phyloP scores from a whole-genome alignment of 2,329 filamentous ascomycete species.

The Rutstroemia sydowiana region DNA sequence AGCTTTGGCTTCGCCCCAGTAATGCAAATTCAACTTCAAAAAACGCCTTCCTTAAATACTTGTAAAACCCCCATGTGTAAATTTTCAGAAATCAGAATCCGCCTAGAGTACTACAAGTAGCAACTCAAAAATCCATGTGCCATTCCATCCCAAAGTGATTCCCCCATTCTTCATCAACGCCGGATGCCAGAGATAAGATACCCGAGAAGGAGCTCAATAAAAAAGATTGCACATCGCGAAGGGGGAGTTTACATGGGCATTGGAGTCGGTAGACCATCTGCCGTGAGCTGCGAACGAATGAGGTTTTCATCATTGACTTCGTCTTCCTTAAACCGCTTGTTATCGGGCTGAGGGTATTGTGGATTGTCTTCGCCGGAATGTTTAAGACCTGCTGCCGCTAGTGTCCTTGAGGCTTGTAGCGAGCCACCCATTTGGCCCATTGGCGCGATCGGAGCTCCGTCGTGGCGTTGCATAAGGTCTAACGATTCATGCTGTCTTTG shows the following conservation, averaged over 20 bases:
- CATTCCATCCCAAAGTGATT: background rate
- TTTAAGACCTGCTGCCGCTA: slow-evolving; percentile 30
- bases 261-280: slow-evolving; percentile 22
- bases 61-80: no score
- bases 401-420: slow-evolving; percentile 31
- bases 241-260: slow-evolving; percentile 18
- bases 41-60: background rate
- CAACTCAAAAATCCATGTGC: background rate
- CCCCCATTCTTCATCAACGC: slow-evolving; percentile 5
- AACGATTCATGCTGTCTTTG: slow-evolving; percentile 23
- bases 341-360: slow-evolving; percentile 14
- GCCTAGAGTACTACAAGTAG: background rate
- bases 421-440: slow-evolving; percentile 30
- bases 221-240: background rate
- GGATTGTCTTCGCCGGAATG: slow-evolving; percentile 20
- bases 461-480: slow-evolving; percentile 19
- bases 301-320: slow-evolving; percentile 47
- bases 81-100: background rate
- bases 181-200: background rate
- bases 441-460: slow-evolving; percentile 24
- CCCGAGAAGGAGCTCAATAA: slow-evolving; percentile 1
- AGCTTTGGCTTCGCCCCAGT: no score
- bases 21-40: no score
- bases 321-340: slow-evolving; percentile 32
- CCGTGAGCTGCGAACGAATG: slow-evolving; percentile 42